phyloP scores from a whole-genome alignment of 768 basidiomycete genomes.

The Leucogyrophana mollusca region DNA sequence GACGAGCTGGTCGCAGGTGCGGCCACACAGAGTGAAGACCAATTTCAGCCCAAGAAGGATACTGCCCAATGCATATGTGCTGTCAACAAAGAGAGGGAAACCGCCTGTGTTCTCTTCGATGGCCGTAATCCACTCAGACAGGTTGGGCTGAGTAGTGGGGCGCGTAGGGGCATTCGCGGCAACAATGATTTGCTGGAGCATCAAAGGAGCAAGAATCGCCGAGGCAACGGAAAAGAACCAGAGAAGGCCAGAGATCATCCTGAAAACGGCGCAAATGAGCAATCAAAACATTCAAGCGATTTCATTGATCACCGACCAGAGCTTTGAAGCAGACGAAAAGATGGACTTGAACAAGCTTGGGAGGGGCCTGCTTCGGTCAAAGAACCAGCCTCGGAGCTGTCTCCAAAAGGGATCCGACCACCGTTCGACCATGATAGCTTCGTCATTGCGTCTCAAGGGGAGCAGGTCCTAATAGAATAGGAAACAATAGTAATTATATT shows the following conservation, averaged over 20 bases:
- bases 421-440: slow-evolving; percentile 19
- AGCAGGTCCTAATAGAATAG: slow-evolving; percentile 19
- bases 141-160: slow-evolving; percentile 17
- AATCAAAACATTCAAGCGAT: background rate
- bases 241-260: slow-evolving; percentile 24
- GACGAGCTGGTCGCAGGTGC: slow-evolving; percentile 27
- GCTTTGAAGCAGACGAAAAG: slow-evolving; percentile 12
- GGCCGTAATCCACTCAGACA: slow-evolving; percentile 16
- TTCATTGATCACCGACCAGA: slow-evolving; percentile 12
- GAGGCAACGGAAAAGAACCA: slow-evolving; percentile 25
- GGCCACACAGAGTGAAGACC: slow-evolving; percentile 22
- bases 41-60: slow-evolving; percentile 25
- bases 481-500: slow-evolving; percentile 10
- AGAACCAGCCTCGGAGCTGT: slow-evolving; percentile 15
- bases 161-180: slow-evolving; percentile 15
- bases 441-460: slow-evolving; percentile 24
- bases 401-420: slow-evolving; percentile 24
- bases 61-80: slow-evolving; percentile 21
- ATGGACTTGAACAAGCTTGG: slow-evolving; percentile 17
- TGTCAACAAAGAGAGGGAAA: slow-evolving; percentile 24
- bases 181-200: slow-evolving; percentile 29
- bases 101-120: slow-evolving; percentile 25
- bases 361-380: slow-evolving; percentile 12
- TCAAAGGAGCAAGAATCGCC: slow-evolving; percentile 18
- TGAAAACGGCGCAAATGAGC: slow-evolving; percentile 7